Percentiles rank a stretch among this genome's conserved stretches.
phyloP scores from a whole-genome alignment of 2,329 filamentous ascomycete species.

The Metarhizium album region DNA sequence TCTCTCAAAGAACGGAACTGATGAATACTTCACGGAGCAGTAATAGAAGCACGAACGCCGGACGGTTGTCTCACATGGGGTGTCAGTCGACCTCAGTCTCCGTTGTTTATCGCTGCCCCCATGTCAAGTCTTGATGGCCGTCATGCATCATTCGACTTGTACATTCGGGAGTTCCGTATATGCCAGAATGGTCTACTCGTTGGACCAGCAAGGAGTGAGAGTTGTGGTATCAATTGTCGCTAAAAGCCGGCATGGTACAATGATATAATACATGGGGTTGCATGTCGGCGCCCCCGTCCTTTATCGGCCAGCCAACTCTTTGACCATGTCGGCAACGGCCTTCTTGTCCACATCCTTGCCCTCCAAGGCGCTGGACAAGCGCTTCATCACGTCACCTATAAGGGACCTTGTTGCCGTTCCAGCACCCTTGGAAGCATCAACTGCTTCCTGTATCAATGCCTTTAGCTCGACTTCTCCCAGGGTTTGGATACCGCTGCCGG shows the following conservation, averaged over 20 bases:
- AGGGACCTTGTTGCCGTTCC: constrained; percentile 33
- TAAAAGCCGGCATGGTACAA: not conserved
- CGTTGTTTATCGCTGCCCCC: too few species aligned
- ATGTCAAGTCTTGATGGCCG: too few species aligned
- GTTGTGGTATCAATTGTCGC: not conserved
- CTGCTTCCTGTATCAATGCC: constrained; percentile 36
- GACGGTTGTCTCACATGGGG: too few species aligned
- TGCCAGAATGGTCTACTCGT: not conserved
- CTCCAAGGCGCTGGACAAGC: constrained; percentile 42
- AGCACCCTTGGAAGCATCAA: constrained; percentile 39
- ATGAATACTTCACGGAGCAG: too few species aligned
- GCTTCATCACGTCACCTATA: constrained; percentile 54
- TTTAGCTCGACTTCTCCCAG: constrained; percentile 49
- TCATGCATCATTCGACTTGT: not conserved
- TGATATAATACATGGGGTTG: not conserved
- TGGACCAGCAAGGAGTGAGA: not conserved
- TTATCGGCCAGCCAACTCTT: constrained; percentile 29
- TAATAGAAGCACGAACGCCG: too few species aligned
- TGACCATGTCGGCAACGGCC: constrained; percentile 50
- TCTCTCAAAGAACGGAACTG: too few species aligned
- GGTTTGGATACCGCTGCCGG: constrained; percentile 46
- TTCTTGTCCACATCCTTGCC: constrained; percentile 55
- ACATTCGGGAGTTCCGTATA: not conserved
- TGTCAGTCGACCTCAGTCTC: too few species aligned
- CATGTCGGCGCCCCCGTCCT: not conserved